A percentile compares a stretch with the other conserved stretches of the same genome.
Conservation (phyloP, 352 stramenopile species). For the Globisporangium paroecandrum region DNA sequence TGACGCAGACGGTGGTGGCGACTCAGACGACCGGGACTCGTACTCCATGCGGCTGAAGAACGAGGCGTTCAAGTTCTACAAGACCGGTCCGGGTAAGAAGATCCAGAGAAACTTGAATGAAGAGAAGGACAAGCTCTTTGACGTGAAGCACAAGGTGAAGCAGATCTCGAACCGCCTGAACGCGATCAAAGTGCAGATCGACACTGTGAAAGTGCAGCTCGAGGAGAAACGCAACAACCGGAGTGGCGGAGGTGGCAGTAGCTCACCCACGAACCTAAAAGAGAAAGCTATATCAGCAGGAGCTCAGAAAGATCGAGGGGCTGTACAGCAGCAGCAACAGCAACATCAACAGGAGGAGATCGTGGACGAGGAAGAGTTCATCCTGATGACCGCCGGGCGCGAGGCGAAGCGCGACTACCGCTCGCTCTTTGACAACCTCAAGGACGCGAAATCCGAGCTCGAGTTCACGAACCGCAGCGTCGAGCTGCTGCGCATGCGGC, state of each 20-base stretch:
- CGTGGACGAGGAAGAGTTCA: constrained; percentile 92
- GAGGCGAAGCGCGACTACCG: constrained; percentile 86
- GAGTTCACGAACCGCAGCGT: constrained; percentile 63
- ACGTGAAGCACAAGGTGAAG: constrained; percentile 69
- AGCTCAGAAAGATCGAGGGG: not conserved
- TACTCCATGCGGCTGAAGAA: constrained; percentile 45
- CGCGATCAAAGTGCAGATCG: constrained; percentile 71
- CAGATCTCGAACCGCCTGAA: constrained; percentile 77
- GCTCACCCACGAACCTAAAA: constrained; percentile 9
- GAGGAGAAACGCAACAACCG: constrained; percentile 60
- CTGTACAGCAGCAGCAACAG: not conserved
- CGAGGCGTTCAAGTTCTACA: constrained; percentile 69
- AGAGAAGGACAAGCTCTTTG: constrained; percentile 75
- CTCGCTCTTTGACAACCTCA: constrained; percentile 80
- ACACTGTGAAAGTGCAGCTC: constrained; percentile 51
- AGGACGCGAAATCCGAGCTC: constrained; percentile 71
- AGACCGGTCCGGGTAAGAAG: constrained; percentile 54
- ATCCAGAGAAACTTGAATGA: constrained; percentile 54
- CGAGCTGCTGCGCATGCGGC: constrained; percentile 68
- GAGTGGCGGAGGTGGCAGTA: constrained; percentile 5
- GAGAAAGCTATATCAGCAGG: not conserved
- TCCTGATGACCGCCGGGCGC: constrained; percentile 79
- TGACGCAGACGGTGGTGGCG: not conserved
- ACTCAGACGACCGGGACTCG: constrained; percentile 14
- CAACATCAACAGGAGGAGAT: constrained; percentile 61